A percentile compares a stretch with the other conserved stretches of the same genome.
These are phyloP conservation scores for Capronia epimyces DNA, from an alignment of 2,329 filamentous ascomycete genomes.

Conservation along the genomic window DNA sequence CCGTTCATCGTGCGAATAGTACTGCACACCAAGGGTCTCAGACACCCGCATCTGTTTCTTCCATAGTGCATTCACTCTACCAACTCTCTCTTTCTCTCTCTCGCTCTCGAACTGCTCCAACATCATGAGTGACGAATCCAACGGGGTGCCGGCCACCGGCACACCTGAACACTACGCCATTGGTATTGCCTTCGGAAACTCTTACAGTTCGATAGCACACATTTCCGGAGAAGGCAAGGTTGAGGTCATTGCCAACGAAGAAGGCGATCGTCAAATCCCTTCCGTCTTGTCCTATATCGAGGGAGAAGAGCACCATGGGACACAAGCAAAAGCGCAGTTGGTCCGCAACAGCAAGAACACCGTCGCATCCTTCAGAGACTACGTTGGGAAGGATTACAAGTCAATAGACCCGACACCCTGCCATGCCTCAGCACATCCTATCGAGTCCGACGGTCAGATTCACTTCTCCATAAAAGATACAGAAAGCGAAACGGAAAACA, in stretches of 20 bases:
- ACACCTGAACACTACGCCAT: conserved; percentile 61
- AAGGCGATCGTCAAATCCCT: conserved; percentile 97
- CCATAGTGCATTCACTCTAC: not conserved
- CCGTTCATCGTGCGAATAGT: not conserved
- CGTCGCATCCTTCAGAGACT: conserved; percentile 92
- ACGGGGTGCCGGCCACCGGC: conserved; percentile 43
- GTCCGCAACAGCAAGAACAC: conserved; percentile 91
- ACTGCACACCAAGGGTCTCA: not conserved
- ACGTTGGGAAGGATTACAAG: conserved; percentile 90
- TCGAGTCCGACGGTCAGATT: conserved; percentile 65
- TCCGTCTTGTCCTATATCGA: conserved; percentile 90
- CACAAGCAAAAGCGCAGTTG: conserved; percentile 89
- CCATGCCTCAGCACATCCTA: conserved; percentile 86
- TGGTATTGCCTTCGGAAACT: conserved; percentile 96
- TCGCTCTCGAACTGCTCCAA: not conserved
- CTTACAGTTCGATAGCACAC: conserved; percentile 93
- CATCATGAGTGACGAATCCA: conserved; percentile 49
- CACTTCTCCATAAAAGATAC: conserved; percentile 81
- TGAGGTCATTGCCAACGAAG: conserved; percentile 97
- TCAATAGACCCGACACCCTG: conserved; percentile 93
- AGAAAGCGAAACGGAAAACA: conserved; percentile 58
- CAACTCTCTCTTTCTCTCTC: not conserved
- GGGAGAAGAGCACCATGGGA: conserved; percentile 93
- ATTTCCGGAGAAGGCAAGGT: conserved; percentile 83
- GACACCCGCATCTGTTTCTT: not conserved